phyloP scores from a whole-genome alignment of 371 early-diverging fungal genomes.

The Mucor ambiguus region DNA sequence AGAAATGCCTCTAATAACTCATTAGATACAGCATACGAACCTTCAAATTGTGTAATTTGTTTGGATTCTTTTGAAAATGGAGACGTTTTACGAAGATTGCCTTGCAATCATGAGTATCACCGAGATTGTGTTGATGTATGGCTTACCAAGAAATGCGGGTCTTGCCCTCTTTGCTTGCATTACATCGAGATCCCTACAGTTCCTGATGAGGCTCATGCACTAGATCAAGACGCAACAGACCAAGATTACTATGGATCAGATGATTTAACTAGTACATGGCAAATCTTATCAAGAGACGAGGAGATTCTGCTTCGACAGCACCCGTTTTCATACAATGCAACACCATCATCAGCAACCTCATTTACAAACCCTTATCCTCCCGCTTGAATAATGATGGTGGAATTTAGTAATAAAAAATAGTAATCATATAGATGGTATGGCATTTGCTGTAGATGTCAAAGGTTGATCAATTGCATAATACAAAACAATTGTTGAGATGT shows the following conservation, averaged over 20 bases:
- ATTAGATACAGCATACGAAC: slow-evolving; percentile 1
- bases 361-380: background rate
- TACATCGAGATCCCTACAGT: slow-evolving; percentile 14
- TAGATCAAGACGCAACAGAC: background rate
- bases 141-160: slow-evolving; percentile 50
- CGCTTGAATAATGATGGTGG: background rate
- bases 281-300: slow-evolving; percentile 3
- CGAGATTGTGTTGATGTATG: slow-evolving; percentile 71
- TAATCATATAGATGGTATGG: too few relatives aligned
- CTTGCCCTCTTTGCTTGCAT: slow-evolving; percentile 49
- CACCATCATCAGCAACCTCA: background rate
- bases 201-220: slow-evolving; percentile 10
- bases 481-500: background rate
- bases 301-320: slow-evolving; percentile 9
- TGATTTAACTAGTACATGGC: slow-evolving; percentile 11
- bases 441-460: background rate
- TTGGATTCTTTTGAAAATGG: slow-evolving; percentile 65
- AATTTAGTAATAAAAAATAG: background rate
- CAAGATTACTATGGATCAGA: slow-evolving; percentile 5
- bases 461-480: background rate
- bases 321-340: slow-evolving; percentile 3
- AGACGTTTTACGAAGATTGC: slow-evolving; percentile 63
- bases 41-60: slow-evolving; percentile 72
- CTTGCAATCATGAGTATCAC: slow-evolving; percentile 82
- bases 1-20: background rate